A percentile compares a stretch with the other conserved stretches of the same genome.
Evolutionary conservation across 371 early-diverging fungal genomes (phyloP).

Genomic region (Mycotypha africana): DNA sequence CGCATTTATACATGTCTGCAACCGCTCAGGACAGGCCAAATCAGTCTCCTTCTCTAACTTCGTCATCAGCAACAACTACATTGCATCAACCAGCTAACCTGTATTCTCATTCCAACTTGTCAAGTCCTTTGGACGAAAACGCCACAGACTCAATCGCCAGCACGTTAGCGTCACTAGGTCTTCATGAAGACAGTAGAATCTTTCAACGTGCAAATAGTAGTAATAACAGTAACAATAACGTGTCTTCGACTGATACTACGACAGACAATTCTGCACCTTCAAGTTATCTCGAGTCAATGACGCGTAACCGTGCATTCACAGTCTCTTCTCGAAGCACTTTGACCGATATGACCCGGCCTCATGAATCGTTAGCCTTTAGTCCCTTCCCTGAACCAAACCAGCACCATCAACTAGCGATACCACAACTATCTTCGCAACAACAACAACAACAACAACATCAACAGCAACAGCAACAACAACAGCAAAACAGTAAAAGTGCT

Average conservation of each 20-base stretch:
- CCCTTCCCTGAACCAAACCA: conserved; percentile 2
- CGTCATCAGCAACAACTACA: not conserved
- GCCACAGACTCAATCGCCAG: conserved; percentile 33
- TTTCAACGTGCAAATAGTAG: not conserved
- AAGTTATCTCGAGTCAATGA: conserved; percentile 5
- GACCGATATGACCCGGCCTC: not conserved
- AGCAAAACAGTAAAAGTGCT: no score
- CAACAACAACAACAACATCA: no score
- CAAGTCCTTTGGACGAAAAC: conserved; percentile 18
- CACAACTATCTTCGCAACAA: no score
- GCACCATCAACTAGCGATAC: no score
- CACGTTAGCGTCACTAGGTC: conserved; percentile 41
- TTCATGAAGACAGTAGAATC: conserved; percentile 24
- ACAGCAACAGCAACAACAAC: no score
- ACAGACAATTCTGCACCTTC: not conserved
- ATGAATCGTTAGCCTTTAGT: conserved; percentile 3
- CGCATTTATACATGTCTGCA: not conserved
- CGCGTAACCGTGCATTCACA: conserved; percentile 18
- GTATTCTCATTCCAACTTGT: conserved; percentile 3
- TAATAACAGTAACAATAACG: not conserved
- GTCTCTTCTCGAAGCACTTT: conserved; percentile 6
- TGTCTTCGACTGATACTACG: not conserved
- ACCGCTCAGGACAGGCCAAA: conserved; percentile 12
- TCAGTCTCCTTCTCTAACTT: not conserved
- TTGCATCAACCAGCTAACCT: not conserved